Conservation (phyloP, 257 asterid species). For the Solanum verrucosum region DNA sequence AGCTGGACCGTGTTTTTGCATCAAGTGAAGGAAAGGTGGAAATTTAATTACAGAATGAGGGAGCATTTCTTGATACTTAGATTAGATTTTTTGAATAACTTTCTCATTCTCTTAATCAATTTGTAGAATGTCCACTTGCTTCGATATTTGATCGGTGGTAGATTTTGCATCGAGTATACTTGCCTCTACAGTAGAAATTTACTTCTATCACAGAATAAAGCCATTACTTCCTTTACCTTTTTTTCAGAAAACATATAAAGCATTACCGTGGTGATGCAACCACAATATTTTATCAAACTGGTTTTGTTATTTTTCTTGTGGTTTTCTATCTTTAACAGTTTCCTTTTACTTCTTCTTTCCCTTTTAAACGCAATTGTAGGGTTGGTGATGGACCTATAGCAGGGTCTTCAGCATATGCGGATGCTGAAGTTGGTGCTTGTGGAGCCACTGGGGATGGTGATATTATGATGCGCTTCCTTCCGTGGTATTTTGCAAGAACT, state of each 20-base stretch:
- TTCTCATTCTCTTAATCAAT: background rate
- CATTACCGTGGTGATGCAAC: background rate
- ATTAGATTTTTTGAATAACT: background rate
- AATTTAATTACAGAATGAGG: background rate
- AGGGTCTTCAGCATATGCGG: constrained; percentile 91
- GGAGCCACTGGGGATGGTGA: constrained; percentile 99
- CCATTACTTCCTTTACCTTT: background rate
- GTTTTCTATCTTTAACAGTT: background rate
- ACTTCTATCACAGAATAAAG: background rate
- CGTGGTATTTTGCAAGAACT: constrained; percentile 43
- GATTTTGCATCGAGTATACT: background rate
- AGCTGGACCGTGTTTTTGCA: background rate
- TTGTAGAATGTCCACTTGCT: background rate
- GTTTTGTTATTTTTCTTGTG: background rate
- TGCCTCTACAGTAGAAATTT: background rate
- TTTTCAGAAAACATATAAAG: background rate
- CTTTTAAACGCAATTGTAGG: constrained; percentile 16
- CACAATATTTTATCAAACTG: background rate
- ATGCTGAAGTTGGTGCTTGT: constrained; percentile 86
- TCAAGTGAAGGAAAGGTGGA: background rate
- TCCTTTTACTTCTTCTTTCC: background rate
- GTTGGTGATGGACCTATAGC: constrained; percentile 99
- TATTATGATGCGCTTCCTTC: constrained; percentile 98
- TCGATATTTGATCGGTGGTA: background rate
- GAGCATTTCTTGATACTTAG: background rate